A percentile compares a stretch with the other conserved stretches of the same genome.
phyloP scores from a whole-genome alignment of 208 protist species.

The Angomonas ambiguus region DNA sequence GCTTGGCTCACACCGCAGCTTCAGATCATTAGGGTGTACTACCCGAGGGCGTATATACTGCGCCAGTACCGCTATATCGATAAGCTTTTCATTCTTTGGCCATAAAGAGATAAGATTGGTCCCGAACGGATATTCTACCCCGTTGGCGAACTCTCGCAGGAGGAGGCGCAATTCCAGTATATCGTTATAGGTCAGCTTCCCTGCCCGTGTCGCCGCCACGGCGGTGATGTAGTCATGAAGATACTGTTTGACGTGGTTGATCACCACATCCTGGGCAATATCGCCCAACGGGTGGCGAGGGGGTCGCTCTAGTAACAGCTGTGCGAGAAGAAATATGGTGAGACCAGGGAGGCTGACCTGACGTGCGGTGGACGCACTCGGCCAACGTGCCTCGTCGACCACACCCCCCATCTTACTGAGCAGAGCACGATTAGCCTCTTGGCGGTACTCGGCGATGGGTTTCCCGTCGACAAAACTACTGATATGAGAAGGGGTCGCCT shows the following conservation, averaged over 20 bases:
- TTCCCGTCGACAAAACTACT: slow-evolving; percentile 25
- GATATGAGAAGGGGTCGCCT: slow-evolving; percentile 44
- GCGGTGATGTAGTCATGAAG: slow-evolving; percentile 84
- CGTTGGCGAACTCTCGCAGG: slow-evolving; percentile 80
- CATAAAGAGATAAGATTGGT: slow-evolving; percentile 79
- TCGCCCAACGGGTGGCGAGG: slow-evolving; percentile 33
- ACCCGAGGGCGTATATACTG: slow-evolving; percentile 89
- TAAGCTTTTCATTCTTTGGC: slow-evolving; percentile 74
- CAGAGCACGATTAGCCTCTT: slow-evolving; percentile 71
- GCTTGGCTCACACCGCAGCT: slow-evolving; percentile 8
- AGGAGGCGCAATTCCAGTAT: slow-evolving; percentile 77
- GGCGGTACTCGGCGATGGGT: slow-evolving; percentile 66
- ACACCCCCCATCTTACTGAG: slow-evolving; percentile 82
- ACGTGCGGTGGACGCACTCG: slow-evolving; percentile 49
- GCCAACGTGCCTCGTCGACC: slow-evolving; percentile 71
- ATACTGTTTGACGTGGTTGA: slow-evolving; percentile 70
- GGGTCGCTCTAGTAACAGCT: slow-evolving; percentile 76
- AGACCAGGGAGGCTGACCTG: slow-evolving; percentile 80
- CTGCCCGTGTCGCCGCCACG: slow-evolving; percentile 58
- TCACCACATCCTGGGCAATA: slow-evolving; percentile 40
- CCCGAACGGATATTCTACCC: slow-evolving; percentile 83
- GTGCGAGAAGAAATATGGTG: slow-evolving; percentile 77
- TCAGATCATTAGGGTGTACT: slow-evolving; percentile 51
- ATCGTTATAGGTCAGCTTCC: slow-evolving; percentile 67
- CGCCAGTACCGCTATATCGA: slow-evolving; percentile 77